These are phyloP conservation scores for Heterobasidion irregulare DNA, from an alignment of 1,284 basidiomycete genomes.

Conservation along the genomic window DNA sequence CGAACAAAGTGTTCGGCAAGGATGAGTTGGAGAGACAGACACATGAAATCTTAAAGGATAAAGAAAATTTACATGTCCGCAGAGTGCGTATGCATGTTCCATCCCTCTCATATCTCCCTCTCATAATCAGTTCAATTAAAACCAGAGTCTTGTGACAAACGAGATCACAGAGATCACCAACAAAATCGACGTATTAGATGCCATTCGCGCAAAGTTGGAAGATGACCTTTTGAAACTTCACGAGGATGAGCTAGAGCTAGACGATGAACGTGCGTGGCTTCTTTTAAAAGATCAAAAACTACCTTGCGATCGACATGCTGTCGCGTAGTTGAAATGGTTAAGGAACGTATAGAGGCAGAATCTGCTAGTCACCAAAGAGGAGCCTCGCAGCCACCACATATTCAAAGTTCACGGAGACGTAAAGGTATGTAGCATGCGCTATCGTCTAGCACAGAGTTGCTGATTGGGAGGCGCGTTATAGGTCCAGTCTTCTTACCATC, in stretches of 20 bases:
- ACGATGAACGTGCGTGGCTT: slow-evolving; percentile 74
- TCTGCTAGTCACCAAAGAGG: slow-evolving; percentile 32
- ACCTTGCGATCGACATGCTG: not conserved
- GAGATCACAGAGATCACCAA: slow-evolving; percentile 84
- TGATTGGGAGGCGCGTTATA: slow-evolving; percentile 17
- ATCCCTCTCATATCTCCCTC: slow-evolving; percentile 4
- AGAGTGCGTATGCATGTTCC: slow-evolving; percentile 44
- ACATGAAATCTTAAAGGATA: slow-evolving; percentile 80
- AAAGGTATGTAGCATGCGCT: slow-evolving; percentile 42
- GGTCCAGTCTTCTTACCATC: slow-evolving; percentile 94
- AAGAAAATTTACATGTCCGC: slow-evolving; percentile 83
- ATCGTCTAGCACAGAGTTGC: slow-evolving; percentile 11
- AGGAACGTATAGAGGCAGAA: slow-evolving; percentile 73
- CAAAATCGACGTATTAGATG: slow-evolving; percentile 84
- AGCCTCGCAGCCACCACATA: slow-evolving; percentile 30
- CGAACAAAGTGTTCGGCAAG: slow-evolving; percentile 65
- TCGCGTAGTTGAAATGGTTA: slow-evolving; percentile 72
- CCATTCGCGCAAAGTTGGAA: slow-evolving; percentile 75
- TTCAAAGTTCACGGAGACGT: slow-evolving; percentile 62
- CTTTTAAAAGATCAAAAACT: not conserved
- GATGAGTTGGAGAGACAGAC: slow-evolving; percentile 79
- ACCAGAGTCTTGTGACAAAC: slow-evolving; percentile 69
- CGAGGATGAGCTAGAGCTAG: slow-evolving; percentile 93
- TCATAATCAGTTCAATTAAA: slow-evolving; percentile 8
- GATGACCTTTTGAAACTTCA: slow-evolving; percentile 80